phyloP scores from a whole-genome alignment of 1,284 basidiomycete species.

The Fistulina hepatica region DNA sequence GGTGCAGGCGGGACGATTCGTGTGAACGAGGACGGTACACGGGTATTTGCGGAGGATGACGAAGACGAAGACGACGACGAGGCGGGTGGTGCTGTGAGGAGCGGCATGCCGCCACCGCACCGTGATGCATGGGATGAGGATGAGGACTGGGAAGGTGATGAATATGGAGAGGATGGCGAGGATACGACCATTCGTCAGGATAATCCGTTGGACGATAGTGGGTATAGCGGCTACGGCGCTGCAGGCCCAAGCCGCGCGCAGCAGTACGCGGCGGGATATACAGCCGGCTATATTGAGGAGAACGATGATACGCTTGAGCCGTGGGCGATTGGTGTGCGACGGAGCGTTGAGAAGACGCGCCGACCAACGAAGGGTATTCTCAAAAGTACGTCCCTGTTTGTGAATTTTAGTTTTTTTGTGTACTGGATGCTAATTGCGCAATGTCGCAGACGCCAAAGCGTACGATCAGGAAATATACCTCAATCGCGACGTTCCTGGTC shows the following conservation, averaged over 20 bases:
- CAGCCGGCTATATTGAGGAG: constrained; percentile 24
- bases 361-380: constrained; percentile 78
- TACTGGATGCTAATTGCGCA: constrained; percentile 17
- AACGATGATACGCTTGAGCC: constrained; percentile 52
- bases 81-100: constrained; percentile 25
- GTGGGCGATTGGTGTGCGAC: constrained; percentile 61
- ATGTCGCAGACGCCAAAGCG: constrained; percentile 41
- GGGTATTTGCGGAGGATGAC: constrained; percentile 59
- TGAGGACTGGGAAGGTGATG: constrained; percentile 47
- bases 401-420: constrained; percentile 6
- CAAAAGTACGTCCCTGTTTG: constrained; percentile 54
- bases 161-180: constrained; percentile 36
- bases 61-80: constrained; percentile 50
- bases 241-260: no score
- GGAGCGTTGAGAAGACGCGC: constrained; percentile 52
- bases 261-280: background rate
- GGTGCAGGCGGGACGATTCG: constrained; percentile 29
- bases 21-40: constrained; percentile 59
- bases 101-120: constrained; percentile 17
- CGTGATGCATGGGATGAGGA: constrained; percentile 61
- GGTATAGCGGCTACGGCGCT: constrained; percentile 50
- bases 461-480: constrained; percentile 53
- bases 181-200: constrained; percentile 34
- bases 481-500: constrained; percentile 29
- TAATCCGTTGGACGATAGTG: constrained; percentile 16